Evolutionary conservation across 2,329 filamentous ascomycete species (phyloP).

Genomic region (Coniochaeta ligniaria): DNA sequence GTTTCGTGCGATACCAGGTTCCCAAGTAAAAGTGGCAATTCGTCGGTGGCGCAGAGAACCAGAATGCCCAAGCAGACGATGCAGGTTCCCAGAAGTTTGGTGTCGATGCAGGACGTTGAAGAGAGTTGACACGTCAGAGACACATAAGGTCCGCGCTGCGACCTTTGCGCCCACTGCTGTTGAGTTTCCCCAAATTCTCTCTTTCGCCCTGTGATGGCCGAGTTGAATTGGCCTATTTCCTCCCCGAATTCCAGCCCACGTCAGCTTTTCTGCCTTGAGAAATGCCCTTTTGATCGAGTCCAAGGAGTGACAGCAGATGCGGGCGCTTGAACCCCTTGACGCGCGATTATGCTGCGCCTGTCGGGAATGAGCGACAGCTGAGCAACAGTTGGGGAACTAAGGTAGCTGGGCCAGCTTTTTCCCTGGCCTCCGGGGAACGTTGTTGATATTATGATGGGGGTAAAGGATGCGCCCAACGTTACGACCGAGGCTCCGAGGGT

Average conservation of each 20-base stretch:
- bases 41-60: background rate
- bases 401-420: background rate
- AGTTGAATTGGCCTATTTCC: background rate
- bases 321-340: slow-evolving; percentile 33
- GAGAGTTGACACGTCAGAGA: slow-evolving; percentile 19
- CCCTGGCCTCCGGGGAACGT: background rate
- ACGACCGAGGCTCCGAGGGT: background rate
- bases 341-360: slow-evolving; percentile 39
- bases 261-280: background rate
- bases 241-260: background rate
- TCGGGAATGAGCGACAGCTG: slow-evolving; percentile 17
- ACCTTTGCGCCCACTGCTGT: background rate
- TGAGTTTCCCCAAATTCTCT: background rate
- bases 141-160: slow-evolving; percentile 8
- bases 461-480: background rate
- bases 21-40: background rate
- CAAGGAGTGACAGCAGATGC: slow-evolving; percentile 3
- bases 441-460: background rate
- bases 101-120: background rate
- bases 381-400: background rate
- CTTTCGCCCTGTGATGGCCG: background rate
- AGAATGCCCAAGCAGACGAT: background rate
- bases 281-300: background rate
- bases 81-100: background rate
- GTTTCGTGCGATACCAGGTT: background rate